A percentile compares a stretch with the other conserved stretches of the same genome.
These are phyloP conservation scores for Phytophthora litchii DNA, from an alignment of 352 stramenopile genomes.

Conservation along the genomic window DNA sequence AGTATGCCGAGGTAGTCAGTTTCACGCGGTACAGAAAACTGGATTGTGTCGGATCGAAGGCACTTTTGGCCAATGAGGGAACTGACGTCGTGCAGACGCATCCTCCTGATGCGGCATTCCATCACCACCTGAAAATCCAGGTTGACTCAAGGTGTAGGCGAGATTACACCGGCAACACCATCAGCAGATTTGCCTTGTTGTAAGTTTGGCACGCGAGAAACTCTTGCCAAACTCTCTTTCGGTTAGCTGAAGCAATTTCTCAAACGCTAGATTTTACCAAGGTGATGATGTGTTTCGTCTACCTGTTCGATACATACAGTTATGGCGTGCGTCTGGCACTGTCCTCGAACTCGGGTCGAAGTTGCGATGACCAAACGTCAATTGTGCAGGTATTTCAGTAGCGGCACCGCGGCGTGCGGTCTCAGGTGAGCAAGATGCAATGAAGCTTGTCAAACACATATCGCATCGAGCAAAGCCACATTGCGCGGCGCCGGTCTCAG, in stretches of 20 bases:
- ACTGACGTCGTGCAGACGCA: neutral
- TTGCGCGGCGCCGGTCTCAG: slow-evolving; percentile 11
- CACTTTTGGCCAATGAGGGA: slow-evolving; percentile 24
- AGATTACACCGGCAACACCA: slow-evolving; percentile 9
- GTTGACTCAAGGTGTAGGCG: neutral
- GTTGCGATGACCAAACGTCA: slow-evolving; percentile 1
- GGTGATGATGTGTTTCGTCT: no score
- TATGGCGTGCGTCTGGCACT: slow-evolving; percentile 4
- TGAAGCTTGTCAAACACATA: slow-evolving; percentile 6
- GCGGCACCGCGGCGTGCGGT: slow-evolving; percentile 1
- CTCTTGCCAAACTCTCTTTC: neutral
- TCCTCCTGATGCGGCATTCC: slow-evolving; percentile 2
- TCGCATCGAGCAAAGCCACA: slow-evolving; percentile 27
- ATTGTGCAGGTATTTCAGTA: slow-evolving; percentile 18
- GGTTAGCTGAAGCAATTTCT: neutral
- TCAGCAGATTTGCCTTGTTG: neutral
- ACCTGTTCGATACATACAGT: neutral
- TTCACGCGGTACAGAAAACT: slow-evolving; percentile 15
- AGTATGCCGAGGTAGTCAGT: slow-evolving; percentile 30
- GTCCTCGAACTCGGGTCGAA: slow-evolving; percentile 4
- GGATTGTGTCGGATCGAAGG: slow-evolving; percentile 5
- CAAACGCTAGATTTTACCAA: neutral
- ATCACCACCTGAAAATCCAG: slow-evolving; percentile 26
- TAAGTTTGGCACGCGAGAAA: neutral
- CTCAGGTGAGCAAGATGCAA: slow-evolving; percentile 4